Conservation (phyloP, 805 yeast genomes). For the Candida morakotiae region DNA sequence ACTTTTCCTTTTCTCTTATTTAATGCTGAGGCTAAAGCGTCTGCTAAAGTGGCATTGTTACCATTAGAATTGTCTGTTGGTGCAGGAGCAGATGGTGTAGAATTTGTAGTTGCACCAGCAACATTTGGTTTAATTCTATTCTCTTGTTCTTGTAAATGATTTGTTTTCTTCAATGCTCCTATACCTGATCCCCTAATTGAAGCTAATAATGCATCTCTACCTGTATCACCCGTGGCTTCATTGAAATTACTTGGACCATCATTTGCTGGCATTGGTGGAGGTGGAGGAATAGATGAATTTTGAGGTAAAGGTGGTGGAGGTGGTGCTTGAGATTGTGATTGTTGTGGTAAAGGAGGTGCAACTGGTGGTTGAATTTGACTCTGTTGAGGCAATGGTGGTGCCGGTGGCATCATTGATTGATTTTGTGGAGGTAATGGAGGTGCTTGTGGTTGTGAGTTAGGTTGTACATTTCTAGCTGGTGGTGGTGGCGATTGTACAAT, state of each 20-base stretch:
- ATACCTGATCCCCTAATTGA: slow-evolving; percentile 83
- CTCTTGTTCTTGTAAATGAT: slow-evolving; percentile 71
- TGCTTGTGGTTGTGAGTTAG: neutral
- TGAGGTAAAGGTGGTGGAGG: slow-evolving; percentile 19
- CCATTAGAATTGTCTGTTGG: slow-evolving; percentile 25
- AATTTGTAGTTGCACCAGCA: slow-evolving; percentile 68
- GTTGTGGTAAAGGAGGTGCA: slow-evolving; percentile 29
- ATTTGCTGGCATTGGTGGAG: slow-evolving; percentile 12
- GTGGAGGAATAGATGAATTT: slow-evolving; percentile 21
- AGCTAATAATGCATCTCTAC: slow-evolving; percentile 78
- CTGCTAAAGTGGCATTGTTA: slow-evolving; percentile 67
- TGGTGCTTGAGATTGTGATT: slow-evolving; percentile 12
- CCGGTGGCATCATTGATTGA: slow-evolving; percentile 16
- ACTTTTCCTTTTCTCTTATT: slow-evolving; percentile 80
- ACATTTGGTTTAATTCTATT: slow-evolving; percentile 55
- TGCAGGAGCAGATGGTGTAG: slow-evolving; percentile 31
- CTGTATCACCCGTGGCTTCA: slow-evolving; percentile 38
- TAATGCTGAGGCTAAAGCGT: slow-evolving; percentile 84
- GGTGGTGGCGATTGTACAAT: slow-evolving; percentile 14
- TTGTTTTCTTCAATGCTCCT: slow-evolving; percentile 67
- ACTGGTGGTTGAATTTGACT: slow-evolving; percentile 6
- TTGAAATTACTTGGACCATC: slow-evolving; percentile 8
- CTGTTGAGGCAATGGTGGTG: neutral
- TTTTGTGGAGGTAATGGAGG: slow-evolving; percentile 10
- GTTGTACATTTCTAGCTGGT: slow-evolving; percentile 17